These are phyloP conservation scores for Moringa oleifera DNA, from an alignment of 345 rosid species.

Conservation along the genomic window DNA sequence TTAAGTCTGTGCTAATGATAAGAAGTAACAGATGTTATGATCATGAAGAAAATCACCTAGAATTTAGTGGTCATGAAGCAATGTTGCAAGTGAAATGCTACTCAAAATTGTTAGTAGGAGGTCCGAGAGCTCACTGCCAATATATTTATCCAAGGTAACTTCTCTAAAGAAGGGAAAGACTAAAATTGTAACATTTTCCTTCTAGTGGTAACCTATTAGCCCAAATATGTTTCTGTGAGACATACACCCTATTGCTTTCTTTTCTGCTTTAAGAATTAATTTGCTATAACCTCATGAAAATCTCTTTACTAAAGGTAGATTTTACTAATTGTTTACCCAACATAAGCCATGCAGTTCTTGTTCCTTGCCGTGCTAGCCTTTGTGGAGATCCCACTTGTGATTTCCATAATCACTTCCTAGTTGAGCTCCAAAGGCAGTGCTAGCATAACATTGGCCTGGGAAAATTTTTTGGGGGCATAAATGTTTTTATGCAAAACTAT, in stretches of 20 bases:
- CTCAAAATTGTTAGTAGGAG: not conserved
- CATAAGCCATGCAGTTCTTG: constrained; percentile 11
- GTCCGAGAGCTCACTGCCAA: constrained; percentile 18
- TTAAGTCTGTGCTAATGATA: constrained; percentile 9
- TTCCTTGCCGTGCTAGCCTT: constrained; percentile 1
- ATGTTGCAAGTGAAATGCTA: not conserved
- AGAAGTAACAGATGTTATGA: not conserved
- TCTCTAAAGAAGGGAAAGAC: constrained; percentile 14
- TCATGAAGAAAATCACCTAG: not conserved
- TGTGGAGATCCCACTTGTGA: constrained; percentile 21
- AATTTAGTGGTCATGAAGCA: not conserved
- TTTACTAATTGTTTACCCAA: constrained; percentile 19
- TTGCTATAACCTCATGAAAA: constrained; percentile 2
- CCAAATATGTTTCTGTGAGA: constrained; percentile 23
- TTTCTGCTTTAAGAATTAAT: constrained; percentile 29
- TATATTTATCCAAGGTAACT: constrained; percentile 15
- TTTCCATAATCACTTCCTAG: constrained; percentile 27
- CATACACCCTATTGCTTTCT: constrained; percentile 22
- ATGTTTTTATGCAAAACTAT: not conserved
- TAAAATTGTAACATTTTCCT: constrained; percentile 14
- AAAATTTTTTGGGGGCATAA: not conserved
- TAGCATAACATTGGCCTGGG: not conserved
- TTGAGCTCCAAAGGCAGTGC: constrained; percentile 26
- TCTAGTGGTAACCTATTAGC: constrained; percentile 23
- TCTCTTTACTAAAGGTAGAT: constrained; percentile 18